Conservation (phyloP, 768 basidiomycete genomes). For the Tulasnella sp. region DNA sequence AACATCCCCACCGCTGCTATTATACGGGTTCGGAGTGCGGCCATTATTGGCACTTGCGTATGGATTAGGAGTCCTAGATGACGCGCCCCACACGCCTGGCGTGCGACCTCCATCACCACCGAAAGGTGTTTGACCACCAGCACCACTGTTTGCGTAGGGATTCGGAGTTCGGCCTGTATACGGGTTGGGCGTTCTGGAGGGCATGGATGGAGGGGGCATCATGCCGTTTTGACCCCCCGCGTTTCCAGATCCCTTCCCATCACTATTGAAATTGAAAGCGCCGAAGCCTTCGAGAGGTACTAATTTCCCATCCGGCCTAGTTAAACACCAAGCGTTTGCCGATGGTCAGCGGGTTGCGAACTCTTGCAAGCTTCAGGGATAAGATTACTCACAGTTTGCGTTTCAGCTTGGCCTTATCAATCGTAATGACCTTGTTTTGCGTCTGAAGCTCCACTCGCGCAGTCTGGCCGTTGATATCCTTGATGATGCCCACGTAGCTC, state of each 20-base stretch:
- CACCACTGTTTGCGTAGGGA: slow-evolving; percentile 41
- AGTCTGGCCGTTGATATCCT: slow-evolving; percentile 81
- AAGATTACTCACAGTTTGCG: slow-evolving; percentile 50
- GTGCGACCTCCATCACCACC: slow-evolving; percentile 44
- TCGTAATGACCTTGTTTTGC: slow-evolving; percentile 78
- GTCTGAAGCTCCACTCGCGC: slow-evolving; percentile 86
- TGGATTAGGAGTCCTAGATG: slow-evolving; percentile 48
- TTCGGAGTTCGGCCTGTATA: slow-evolving; percentile 28
- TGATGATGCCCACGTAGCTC: slow-evolving; percentile 83
- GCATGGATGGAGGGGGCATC: slow-evolving; percentile 25
- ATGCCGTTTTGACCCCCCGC: not conserved
- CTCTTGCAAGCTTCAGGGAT: too few species aligned
- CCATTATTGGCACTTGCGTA: slow-evolving; percentile 29
- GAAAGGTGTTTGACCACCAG: slow-evolving; percentile 62
- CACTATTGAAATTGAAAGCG: not conserved
- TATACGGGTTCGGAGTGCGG: slow-evolving; percentile 25
- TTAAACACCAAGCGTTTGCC: not conserved
- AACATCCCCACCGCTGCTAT: slow-evolving; percentile 31
- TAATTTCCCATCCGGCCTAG: slow-evolving; percentile 6
- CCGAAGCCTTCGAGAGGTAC: not conserved
- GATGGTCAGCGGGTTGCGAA: not conserved
- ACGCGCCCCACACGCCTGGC: slow-evolving; percentile 41
- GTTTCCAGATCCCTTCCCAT: not conserved
- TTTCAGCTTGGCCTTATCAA: slow-evolving; percentile 70
- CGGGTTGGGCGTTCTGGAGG: slow-evolving; percentile 43